Evolutionary conservation across 2,329 filamentous ascomycete species (phyloP).

Genomic region (Phoma sp.): DNA sequence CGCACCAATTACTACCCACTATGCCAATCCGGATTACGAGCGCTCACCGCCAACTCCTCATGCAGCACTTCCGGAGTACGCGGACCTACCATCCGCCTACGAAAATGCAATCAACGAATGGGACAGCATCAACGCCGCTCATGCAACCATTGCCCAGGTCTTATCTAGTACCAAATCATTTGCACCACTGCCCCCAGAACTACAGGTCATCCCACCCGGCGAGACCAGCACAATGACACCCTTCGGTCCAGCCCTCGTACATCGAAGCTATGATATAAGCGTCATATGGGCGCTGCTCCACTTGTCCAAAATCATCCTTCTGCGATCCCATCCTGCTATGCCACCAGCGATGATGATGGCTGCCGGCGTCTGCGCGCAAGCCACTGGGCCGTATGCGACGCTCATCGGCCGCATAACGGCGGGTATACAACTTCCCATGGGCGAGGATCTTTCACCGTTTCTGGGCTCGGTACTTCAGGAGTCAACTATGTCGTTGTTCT

Average conservation of each 20-base stretch:
- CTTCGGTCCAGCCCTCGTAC: conserved; percentile 82
- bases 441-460: conserved; percentile 69
- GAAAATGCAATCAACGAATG: conserved; percentile 79
- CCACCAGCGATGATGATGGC: conserved; percentile 89
- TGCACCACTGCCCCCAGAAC: conserved; percentile 74
- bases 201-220: conserved; percentile 61
- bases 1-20: conserved; percentile 54
- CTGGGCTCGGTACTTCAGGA: conserved; percentile 85
- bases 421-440: conserved; percentile 62
- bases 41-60: conserved; percentile 26
- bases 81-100: conserved; percentile 70
- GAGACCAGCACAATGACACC: conserved; percentile 63
- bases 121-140: conserved; percentile 75
- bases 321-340: conserved; percentile 86
- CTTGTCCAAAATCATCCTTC: conserved; percentile 81
- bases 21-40: conserved; percentile 40
- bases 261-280: conserved; percentile 85
- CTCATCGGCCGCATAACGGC: conserved; percentile 82
- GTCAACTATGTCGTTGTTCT: conserved; percentile 81
- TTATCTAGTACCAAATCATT: conserved; percentile 75
- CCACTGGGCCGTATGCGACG: conserved; percentile 75
- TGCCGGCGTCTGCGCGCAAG: conserved; percentile 75
- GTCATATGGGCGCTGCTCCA: conserved; percentile 89
- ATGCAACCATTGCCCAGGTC: conserved; percentile 67
- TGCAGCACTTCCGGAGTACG: conserved; percentile 26